Evolutionary conservation across 192 early-diverging fungal species (phyloP).

Genomic region (Linnemannia exigua): DNA sequence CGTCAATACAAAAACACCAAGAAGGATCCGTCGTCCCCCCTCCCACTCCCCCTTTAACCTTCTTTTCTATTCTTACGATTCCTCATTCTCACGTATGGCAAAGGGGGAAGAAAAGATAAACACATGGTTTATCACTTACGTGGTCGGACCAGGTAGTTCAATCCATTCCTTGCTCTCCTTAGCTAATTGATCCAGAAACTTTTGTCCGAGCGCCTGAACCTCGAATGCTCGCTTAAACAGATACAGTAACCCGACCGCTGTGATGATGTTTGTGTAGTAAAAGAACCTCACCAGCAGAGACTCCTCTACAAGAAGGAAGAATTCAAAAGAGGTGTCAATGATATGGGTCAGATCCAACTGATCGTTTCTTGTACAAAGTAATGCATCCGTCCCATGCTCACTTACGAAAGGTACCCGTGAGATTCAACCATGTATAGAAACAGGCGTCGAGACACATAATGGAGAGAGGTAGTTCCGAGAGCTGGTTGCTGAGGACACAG

Average conservation of each 20-base stretch:
- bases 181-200: conserved; percentile 43
- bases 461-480: conserved; percentile 39
- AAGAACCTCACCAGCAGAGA: conserved; percentile 45
- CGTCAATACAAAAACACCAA: not conserved
- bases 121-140: not conserved
- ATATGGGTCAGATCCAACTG: too few species aligned
- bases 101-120: not conserved
- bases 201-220: conserved; percentile 34
- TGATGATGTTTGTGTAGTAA: conserved; percentile 55
- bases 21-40: not conserved
- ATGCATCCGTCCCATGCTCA: not conserved
- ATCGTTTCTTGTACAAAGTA: not conserved
- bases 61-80: conserved; percentile 17
- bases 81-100: not conserved
- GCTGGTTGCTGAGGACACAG: conserved; percentile 35
- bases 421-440: conserved; percentile 50
- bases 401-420: conserved; percentile 55
- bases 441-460: conserved; percentile 44
- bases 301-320: conserved; percentile 27
- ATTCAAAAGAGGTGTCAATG: too few species aligned
- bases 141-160: conserved; percentile 29
- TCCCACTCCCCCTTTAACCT: not conserved
- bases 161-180: conserved; percentile 39
- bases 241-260: conserved; percentile 38
- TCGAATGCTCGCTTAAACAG: conserved; percentile 40